Percentiles rank a stretch among this genome's conserved stretches.
phyloP scores from a whole-genome alignment of 371 early-diverging fungal species.

The Blyttiomyces sp. region DNA sequence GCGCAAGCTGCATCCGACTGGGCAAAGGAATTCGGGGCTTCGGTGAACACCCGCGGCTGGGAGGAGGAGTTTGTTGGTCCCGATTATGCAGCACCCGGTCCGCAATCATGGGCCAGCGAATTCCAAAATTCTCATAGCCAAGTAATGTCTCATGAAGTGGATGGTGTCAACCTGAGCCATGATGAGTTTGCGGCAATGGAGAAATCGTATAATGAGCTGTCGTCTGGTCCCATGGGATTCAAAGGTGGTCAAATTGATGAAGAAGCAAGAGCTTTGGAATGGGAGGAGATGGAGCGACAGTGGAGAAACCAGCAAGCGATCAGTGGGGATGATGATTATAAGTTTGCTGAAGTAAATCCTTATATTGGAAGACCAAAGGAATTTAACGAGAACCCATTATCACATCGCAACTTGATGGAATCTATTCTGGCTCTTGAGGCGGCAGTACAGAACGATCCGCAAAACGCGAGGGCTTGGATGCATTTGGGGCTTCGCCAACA shows the following conservation, averaged over 20 bases:
- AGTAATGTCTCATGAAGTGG: neutral
- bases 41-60: slow-evolving; percentile 41
- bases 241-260: too few relatives aligned
- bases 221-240: too few relatives aligned
- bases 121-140: slow-evolving; percentile 2
- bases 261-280: neutral
- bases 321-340: slow-evolving; percentile 62
- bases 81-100: neutral
- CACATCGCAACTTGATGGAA: slow-evolving; percentile 68
- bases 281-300: slow-evolving; percentile 17
- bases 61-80: slow-evolving; percentile 49
- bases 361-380: slow-evolving; percentile 54
- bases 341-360: slow-evolving; percentile 76
- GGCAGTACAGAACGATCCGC: slow-evolving; percentile 74
- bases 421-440: slow-evolving; percentile 91
- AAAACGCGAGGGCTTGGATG: slow-evolving; percentile 82
- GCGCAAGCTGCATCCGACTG: slow-evolving; percentile 26
- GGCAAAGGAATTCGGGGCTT: slow-evolving; percentile 47
- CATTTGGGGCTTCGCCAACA: slow-evolving; percentile 85
- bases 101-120: slow-evolving; percentile 20
- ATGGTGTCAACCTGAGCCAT: neutral
- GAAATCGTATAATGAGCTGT: slow-evolving; percentile 14
- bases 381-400: slow-evolving; percentile 29
- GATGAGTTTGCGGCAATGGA: slow-evolving; percentile 11
- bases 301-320: slow-evolving; percentile 11